Percentiles rank a stretch among this genome's conserved stretches.
These are phyloP conservation scores for Epichloe gansuensis DNA, from an alignment of 2,329 filamentous ascomycete species.

Conservation along the genomic window DNA sequence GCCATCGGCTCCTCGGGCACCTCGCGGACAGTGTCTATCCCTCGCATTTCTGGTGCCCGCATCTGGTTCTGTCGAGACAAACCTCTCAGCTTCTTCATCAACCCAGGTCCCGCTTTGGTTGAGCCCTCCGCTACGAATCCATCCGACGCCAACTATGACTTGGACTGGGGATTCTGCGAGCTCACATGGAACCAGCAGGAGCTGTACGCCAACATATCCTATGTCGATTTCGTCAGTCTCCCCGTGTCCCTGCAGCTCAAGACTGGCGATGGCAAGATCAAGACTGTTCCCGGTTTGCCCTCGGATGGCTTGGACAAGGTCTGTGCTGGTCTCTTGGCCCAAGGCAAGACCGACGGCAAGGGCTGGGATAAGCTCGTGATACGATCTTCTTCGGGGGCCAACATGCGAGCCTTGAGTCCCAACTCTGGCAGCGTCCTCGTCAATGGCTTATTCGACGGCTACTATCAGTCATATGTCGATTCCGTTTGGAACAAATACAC, in stretches of 20 bases:
- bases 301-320: constrained; percentile 32
- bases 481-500: constrained; percentile 39
- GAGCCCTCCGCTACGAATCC: constrained; percentile 61
- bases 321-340: constrained; percentile 29
- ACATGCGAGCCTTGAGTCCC: constrained; percentile 40
- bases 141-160: constrained; percentile 46
- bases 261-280: constrained; percentile 30
- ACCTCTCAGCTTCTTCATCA: constrained; percentile 54
- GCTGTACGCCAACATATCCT: constrained; percentile 56
- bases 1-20: constrained; percentile 47
- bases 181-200: constrained; percentile 51
- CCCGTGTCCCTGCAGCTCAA: constrained; percentile 46
- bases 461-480: constrained; percentile 38
- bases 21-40: constrained; percentile 49
- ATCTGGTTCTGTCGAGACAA: constrained; percentile 56
- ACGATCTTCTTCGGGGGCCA: constrained; percentile 21
- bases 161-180: constrained; percentile 56
- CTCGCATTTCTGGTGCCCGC: constrained; percentile 55
- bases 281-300: constrained; percentile 37
- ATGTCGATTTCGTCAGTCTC: constrained; percentile 62
- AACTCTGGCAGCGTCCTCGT: constrained; percentile 35
- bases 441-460: constrained; percentile 32
- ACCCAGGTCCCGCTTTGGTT: constrained; percentile 59
- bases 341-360: constrained; percentile 31
- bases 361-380: constrained; percentile 42